These are phyloP conservation scores for Zizania latifolia DNA, from an alignment of 176 grass and related monocot species.

Conservation along the genomic window DNA sequence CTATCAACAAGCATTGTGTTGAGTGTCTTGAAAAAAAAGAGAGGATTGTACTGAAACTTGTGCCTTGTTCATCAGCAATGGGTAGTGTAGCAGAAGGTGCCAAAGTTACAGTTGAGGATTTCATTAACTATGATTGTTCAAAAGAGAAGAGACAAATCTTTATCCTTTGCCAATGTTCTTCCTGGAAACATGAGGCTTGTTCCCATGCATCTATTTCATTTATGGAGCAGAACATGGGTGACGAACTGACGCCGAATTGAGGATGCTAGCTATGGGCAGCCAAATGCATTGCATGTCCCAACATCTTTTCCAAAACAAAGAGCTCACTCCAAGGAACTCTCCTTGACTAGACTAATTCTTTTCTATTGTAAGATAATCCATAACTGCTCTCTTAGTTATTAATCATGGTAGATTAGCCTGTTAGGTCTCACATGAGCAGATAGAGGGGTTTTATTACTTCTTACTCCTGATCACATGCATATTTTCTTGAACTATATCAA, in stretches of 20 bases:
- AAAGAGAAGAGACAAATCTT: constrained; percentile 22
- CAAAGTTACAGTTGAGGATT: constrained; percentile 10
- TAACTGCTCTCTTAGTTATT: constrained; percentile 8
- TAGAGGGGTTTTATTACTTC: not conserved
- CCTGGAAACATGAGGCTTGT: constrained; percentile 27
- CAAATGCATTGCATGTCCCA: constrained; percentile 24
- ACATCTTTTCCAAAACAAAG: constrained; percentile 16
- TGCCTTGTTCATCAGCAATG: not conserved
- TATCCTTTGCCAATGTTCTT: constrained; percentile 18
- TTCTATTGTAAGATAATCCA: not conserved
- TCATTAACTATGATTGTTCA: constrained; percentile 2
- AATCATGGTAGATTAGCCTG: constrained; percentile 13
- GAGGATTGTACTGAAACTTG: not conserved
- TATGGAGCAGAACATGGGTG: constrained; percentile 43
- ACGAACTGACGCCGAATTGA: too few species aligned
- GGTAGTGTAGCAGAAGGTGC: not conserved
- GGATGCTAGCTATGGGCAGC: constrained; percentile 27
- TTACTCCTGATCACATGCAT: constrained; percentile 7
- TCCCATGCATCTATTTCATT: not conserved
- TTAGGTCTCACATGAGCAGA: constrained; percentile 27
- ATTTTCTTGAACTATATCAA: not conserved
- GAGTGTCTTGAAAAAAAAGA: too few species aligned
- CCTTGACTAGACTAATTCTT: not conserved
- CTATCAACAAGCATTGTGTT: too few species aligned
- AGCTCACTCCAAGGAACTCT: constrained; percentile 20